Base-by-base conservation (phyloP, 2,329 filamentous ascomycete species). In the Aspergillus fructus region DNA sequence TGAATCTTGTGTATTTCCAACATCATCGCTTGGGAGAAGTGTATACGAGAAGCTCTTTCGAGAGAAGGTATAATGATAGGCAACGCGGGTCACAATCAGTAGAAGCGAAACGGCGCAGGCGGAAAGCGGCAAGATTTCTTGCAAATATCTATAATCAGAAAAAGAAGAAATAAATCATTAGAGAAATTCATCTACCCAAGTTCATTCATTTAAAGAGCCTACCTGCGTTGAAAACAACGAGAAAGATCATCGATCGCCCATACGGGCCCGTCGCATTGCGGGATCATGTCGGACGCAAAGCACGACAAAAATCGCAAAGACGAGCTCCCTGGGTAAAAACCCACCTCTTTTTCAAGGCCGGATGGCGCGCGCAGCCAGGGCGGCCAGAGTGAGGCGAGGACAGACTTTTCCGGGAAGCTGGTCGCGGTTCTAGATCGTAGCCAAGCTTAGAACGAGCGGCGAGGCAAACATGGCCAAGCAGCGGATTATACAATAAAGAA, bases 41-140 rank as follows among this genome's bases (percentile, higher is more conserved):
- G 83, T 80, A 77, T 93, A 91, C 49, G 79, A 79, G 62, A 81
- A 74, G 61, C 77, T 70, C 67, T 79, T 79, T 76, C 81, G 83
- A 72, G 80, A 78, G 64, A 78, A 76, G 62, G 81, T 72, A 60
- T 79, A 78, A 56, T 82, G 82, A 59, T 80, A 78, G 62, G 85
- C 72, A 65, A 82, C 78, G 68, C 88, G 85, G 65, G 82, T 70
- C 19, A 82, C 65, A 56, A 96, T 83, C 64, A 86, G 81, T 52
- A 89, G 71, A 63, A 93, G 72, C 6, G 94, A 97, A 24, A 89
- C 66, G 61, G 77, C 82, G 73, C 92, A 85, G 57, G 89, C 81
- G 60, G 87, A 77, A 59, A 94, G 79, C 54, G 94, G 94, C 54
- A 97, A 81, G 47, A 96, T 79, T 59, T 90, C 85, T 74, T 90